Base-by-base conservation (phyloP, 345 rosid species). In the Camelina neglecta region DNA sequence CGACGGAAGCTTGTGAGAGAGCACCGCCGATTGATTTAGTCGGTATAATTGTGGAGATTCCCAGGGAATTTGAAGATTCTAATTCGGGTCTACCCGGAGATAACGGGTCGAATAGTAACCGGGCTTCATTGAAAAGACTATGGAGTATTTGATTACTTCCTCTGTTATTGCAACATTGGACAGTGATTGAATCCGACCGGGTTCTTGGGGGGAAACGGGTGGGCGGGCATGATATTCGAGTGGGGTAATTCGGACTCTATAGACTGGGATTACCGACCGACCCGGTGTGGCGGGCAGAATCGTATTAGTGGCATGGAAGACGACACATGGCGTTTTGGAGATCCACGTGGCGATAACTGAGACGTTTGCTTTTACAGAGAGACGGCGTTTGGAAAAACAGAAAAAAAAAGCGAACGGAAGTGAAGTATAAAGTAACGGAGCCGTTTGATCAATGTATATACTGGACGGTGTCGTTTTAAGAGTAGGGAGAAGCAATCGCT, bases 41-140 rank as follows among this genome's bases (percentile, higher is more conserved):
- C 53, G 42, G 73, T 58, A 71, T 72, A 65, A 62, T 66, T 45
- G 84, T 82, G 69, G 89, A 84, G 54, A 67, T 63, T 50, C 84
- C 86, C 18, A 59, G 69, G 4, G 84, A 69, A 57, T 48, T 60
- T 29, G 77, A 73, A 59, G 74, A 49, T 10, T 41, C 62, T 68
- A 65, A 80, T 38, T 39, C 76, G 59, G 79, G 67, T 61, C 42
- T 13, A 65, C 21, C 73, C 39, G 29, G 39, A 1, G 62, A 56
- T 3, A 11, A 29, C 41, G 78, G 50, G 23, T 39, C 55, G 33
- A 77, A 78, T 35, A 77, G 78, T 35, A 62, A 23, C 45, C 80
- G 45, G 75, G 47, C 57, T 11, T 49, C 82, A 16, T 69, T 76
- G 77, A 73, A 69, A 67, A 71, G 90, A 73, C 60, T 83, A 49